Evolutionary conservation across 192 early-diverging fungal genomes (phyloP).

Genomic region (Paraglomus brasilianum): DNA sequence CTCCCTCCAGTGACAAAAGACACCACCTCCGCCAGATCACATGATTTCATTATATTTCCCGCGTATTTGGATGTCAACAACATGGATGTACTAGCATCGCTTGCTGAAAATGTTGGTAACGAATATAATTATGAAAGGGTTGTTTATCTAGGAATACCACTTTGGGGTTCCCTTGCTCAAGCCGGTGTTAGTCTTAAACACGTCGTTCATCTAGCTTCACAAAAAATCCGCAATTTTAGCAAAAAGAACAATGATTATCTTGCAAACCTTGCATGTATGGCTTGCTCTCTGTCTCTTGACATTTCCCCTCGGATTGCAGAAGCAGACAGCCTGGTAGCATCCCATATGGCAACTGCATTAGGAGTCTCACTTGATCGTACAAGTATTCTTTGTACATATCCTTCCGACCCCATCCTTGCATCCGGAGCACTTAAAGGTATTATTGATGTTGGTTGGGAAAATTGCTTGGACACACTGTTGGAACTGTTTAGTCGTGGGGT

Average conservation of each 20-base stretch:
- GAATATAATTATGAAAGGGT: not conserved
- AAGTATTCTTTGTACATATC: constrained; percentile 22
- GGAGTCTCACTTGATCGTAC: constrained; percentile 4
- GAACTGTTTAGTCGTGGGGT: constrained; percentile 12
- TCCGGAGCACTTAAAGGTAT: constrained; percentile 6
- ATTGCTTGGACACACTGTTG: constrained; percentile 20
- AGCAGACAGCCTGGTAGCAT: not conserved
- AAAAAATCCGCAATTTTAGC: constrained; percentile 21
- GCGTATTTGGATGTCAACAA: not conserved
- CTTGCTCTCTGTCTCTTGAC: not conserved
- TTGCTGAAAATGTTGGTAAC: not conserved
- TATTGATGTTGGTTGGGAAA: not conserved
- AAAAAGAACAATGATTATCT: constrained; percentile 14
- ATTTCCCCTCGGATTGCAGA: constrained; percentile 5
- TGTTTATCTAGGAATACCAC: constrained; percentile 8
- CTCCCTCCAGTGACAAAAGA: constrained; percentile 2
- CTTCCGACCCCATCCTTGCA: constrained; percentile 14
- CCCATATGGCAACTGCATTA: constrained; percentile 14
- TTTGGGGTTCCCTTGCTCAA: constrained; percentile 10
- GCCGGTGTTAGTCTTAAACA: not conserved
- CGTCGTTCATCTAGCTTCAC: constrained; percentile 1
- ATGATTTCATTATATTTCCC: not conserved
- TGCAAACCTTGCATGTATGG: constrained; percentile 1
- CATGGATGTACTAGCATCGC: not conserved
- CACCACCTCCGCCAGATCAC: not conserved